These are phyloP conservation scores for Teratosphaeria pseudoeucalypti DNA, from an alignment of 2,329 filamentous ascomycete genomes.

Conservation along the genomic window DNA sequence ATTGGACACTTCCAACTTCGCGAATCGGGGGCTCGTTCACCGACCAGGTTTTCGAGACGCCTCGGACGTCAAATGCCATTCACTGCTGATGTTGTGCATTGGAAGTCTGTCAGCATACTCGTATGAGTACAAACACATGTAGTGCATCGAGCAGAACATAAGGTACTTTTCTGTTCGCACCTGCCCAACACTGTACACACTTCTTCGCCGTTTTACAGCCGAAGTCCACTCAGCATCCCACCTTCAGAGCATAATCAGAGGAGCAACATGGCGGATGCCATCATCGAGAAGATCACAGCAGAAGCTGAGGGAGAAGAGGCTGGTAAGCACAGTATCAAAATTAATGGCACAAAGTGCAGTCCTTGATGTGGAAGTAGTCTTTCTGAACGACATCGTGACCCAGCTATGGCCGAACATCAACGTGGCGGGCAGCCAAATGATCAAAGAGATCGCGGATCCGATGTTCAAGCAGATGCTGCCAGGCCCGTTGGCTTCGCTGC, in stretches of 20 bases:
- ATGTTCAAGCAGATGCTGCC: slow-evolving; percentile 39
- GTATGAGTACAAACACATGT: background rate
- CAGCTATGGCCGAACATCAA: slow-evolving; percentile 43
- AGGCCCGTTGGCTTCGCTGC: slow-evolving; percentile 32
- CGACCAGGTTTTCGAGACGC: background rate
- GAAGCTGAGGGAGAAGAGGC: slow-evolving; percentile 33
- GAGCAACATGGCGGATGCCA: slow-evolving; percentile 14
- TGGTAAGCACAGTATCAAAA: slow-evolving; percentile 14
- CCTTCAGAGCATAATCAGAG: background rate
- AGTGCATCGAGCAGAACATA: background rate
- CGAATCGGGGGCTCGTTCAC: background rate
- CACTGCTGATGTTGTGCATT: background rate
- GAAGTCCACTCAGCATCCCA: background rate
- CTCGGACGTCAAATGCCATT: background rate
- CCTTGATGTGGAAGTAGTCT: slow-evolving; percentile 19
- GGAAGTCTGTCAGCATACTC: background rate
- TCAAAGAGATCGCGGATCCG: slow-evolving; percentile 39
- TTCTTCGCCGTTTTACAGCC: background rate
- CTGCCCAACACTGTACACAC: background rate
- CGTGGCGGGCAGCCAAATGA: slow-evolving; percentile 34
- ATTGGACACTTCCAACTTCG: background rate
- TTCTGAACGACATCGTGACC: slow-evolving; percentile 39
- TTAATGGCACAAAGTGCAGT: background rate
- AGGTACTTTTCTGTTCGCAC: background rate
- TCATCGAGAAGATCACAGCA: slow-evolving; percentile 32